These are phyloP conservation scores for Spencermartinsiella ligniputridi DNA, from an alignment of 1,139 yeast genomes.

Conservation along the genomic window DNA sequence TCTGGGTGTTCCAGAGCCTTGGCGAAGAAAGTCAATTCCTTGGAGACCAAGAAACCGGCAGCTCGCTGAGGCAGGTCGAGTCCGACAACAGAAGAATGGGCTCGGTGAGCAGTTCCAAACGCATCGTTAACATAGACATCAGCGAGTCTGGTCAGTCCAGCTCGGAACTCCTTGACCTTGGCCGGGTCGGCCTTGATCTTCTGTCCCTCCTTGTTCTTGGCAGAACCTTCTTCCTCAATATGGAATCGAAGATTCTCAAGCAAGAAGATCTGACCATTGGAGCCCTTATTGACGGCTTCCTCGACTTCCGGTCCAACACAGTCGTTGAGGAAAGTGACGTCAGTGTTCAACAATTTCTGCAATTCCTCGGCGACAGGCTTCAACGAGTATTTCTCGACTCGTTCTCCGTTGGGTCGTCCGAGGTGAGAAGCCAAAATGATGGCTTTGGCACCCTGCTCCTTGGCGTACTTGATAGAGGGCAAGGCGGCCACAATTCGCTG, in stretches of 20 bases:
- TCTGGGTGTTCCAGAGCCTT: conserved; percentile 95
- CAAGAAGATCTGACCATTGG: conserved; percentile 69
- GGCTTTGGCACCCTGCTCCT: conserved; percentile 82
- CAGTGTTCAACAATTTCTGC: conserved; percentile 61
- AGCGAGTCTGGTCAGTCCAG: conserved; percentile 79
- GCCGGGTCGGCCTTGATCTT: conserved; percentile 86
- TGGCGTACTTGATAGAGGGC: conserved; percentile 91
- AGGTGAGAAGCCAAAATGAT: conserved; percentile 90
- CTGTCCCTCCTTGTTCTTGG: conserved; percentile 80
- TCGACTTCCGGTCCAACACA: conserved; percentile 88
- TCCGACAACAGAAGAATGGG: conserved; percentile 98
- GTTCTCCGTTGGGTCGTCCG: conserved; percentile 97
- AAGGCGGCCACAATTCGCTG: conserved; percentile 98
- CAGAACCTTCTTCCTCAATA: conserved; percentile 95
- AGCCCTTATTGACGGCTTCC: conserved; percentile 63
- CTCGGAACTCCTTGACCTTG: conserved; percentile 79
- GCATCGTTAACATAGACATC: conserved; percentile 97
- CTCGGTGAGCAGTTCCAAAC: conserved; percentile 98
- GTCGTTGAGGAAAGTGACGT: conserved; percentile 76
- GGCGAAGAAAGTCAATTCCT: conserved; percentile 93
- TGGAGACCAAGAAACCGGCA: conserved; percentile 94
- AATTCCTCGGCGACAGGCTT: conserved; percentile 90
- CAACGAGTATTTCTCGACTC: conserved; percentile 74
- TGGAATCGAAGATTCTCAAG: conserved; percentile 97
- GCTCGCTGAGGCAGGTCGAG: conserved; percentile 90